phyloP scores from a whole-genome alignment of 148 eudicot species.

The Cornus controversa region DNA sequence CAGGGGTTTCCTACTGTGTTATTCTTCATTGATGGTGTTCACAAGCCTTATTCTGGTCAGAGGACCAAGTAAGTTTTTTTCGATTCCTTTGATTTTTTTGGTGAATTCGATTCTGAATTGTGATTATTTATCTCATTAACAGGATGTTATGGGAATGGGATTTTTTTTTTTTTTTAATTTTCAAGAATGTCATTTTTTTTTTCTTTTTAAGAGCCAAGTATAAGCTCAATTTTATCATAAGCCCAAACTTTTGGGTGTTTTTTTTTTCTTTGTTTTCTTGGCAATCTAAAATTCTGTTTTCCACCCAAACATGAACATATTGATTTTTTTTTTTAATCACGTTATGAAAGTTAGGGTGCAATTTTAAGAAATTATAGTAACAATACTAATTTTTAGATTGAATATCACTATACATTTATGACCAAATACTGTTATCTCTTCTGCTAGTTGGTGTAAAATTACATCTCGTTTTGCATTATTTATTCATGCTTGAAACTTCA shows the following conservation, averaged over 20 bases:
- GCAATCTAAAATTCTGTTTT: too few species aligned
- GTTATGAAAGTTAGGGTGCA: too few species aligned
- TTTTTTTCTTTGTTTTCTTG: too few species aligned
- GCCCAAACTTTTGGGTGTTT: too few species aligned
- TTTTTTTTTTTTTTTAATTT: too few species aligned
- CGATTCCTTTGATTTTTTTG: background rate
- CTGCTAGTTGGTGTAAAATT: background rate
- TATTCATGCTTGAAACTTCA: background rate
- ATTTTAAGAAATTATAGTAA: too few species aligned
- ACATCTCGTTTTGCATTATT: background rate
- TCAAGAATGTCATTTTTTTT: too few species aligned
- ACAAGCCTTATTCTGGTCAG: slow-evolving; percentile 53
- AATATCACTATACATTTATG: background rate
- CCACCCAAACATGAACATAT: too few species aligned
- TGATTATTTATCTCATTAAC: background rate
- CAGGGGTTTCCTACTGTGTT: slow-evolving; percentile 72
- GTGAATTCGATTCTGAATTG: background rate
- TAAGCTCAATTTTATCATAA: too few species aligned
- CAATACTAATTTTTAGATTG: too few species aligned
- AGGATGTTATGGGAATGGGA: background rate
- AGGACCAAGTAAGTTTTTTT: slow-evolving; percentile 61
- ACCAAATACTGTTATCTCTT: background rate
- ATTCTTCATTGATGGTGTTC: slow-evolving; percentile 67
- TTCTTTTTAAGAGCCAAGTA: too few species aligned
- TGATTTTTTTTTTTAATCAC: too few species aligned